Conservation (phyloP, 768 basidiomycete genomes). For the Solioccasus polychromus region DNA sequence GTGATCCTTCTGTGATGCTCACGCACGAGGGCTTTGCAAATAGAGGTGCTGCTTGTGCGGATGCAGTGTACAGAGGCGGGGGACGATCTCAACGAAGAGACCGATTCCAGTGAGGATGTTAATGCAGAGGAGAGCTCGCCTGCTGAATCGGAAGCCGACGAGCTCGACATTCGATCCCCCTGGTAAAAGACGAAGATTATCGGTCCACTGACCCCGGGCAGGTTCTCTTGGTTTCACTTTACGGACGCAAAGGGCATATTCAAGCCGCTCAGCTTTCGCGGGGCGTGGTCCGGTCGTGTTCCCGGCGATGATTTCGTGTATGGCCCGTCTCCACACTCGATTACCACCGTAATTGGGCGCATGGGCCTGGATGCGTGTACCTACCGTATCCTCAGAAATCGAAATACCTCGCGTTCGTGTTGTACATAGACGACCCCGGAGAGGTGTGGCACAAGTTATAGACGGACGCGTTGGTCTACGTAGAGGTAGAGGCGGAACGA, state of each 20-base stretch:
- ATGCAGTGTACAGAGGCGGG: conserved; percentile 3
- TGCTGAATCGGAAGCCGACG: neutral
- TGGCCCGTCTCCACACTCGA: neutral
- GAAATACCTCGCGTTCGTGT: conserved; percentile 6
- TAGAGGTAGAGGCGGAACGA: neutral
- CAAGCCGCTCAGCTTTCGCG: conserved; percentile 1
- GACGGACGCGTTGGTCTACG: conserved; percentile 2
- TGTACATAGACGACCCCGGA: conserved; percentile 3
- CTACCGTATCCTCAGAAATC: conserved; percentile 2
- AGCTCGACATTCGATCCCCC: conserved; percentile 1
- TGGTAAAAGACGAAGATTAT: neutral
- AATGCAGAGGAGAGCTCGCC: neutral
- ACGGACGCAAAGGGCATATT: conserved; percentile 1
- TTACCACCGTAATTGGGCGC: conserved; percentile 7
- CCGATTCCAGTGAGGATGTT: neutral
- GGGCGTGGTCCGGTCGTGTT: conserved; percentile 2
- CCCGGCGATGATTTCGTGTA: neutral
- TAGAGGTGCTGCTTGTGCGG: conserved; percentile 4
- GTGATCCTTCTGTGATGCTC: conserved; percentile 7
- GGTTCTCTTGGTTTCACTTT: conserved; percentile 6
- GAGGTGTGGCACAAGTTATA: conserved; percentile 3
- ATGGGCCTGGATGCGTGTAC: conserved; percentile 3
- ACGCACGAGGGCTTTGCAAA: conserved; percentile 7
- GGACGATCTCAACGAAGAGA: neutral
- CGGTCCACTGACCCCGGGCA: neutral